These are phyloP conservation scores for Parastagonospora nodorum DNA, from an alignment of 2,329 filamentous ascomycete genomes.

Conservation along the genomic window DNA sequence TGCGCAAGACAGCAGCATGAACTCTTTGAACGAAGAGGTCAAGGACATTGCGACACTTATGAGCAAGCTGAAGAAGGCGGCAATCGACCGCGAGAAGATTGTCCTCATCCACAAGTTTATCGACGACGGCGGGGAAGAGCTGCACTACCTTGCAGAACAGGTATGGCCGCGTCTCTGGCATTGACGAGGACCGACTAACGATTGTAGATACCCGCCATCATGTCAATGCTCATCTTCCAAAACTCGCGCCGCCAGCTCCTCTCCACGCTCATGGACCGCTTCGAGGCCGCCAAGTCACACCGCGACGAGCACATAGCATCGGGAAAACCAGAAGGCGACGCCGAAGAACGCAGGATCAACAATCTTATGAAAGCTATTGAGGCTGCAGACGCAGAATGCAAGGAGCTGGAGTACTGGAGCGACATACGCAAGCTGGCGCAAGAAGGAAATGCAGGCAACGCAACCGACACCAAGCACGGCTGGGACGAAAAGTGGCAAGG, in stretches of 20 bases:
- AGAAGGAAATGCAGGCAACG: constrained; percentile 41
- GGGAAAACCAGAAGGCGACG: constrained; percentile 51
- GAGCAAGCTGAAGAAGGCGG: constrained; percentile 67
- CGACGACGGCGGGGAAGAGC: constrained; percentile 70
- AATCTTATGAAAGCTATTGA: constrained; percentile 75
- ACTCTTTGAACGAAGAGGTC: constrained; percentile 59
- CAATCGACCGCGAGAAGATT: constrained; percentile 90
- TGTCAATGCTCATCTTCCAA: constrained; percentile 84
- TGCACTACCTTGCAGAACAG: constrained; percentile 72
- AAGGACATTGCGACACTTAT: constrained; percentile 72
- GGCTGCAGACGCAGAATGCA: constrained; percentile 80
- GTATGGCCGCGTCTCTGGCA: constrained; percentile 35
- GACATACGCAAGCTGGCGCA: constrained; percentile 60
- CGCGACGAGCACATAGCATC: constrained; percentile 52
- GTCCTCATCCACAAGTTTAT: constrained; percentile 82
- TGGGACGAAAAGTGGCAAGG: constrained; percentile 48
- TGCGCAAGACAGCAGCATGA: constrained; percentile 30
- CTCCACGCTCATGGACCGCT: constrained; percentile 63
- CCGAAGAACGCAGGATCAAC: constrained; percentile 60
- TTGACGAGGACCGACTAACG: constrained; percentile 15
- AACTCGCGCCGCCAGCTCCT: constrained; percentile 80
- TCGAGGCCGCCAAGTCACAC: constrained; percentile 61
- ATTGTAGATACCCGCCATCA: constrained; percentile 40
- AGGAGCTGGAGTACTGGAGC: constrained; percentile 84
- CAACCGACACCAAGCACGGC: constrained; percentile 34